Percentiles rank a stretch among this genome's conserved stretches.
Conservation (phyloP, 2,329 filamentous ascomycete genomes). For the Venturia nashicola region DNA sequence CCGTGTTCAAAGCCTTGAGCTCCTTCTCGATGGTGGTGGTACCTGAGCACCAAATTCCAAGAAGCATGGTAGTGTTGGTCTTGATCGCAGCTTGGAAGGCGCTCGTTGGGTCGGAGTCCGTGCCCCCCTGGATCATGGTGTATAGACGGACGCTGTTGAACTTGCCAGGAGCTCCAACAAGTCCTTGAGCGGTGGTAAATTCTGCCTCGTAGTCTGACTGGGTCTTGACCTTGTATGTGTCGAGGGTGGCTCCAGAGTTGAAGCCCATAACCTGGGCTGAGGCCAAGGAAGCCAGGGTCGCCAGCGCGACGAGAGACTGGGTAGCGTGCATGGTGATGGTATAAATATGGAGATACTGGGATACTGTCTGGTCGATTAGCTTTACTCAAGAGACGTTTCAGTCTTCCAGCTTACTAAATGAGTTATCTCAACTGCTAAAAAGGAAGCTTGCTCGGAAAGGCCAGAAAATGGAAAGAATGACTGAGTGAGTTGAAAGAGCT, state of each 20-base stretch:
- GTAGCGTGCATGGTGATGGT: constrained; percentile 1
- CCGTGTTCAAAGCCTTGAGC: constrained; percentile 20
- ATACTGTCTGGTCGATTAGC: background rate
- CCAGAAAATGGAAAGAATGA: background rate
- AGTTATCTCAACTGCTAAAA: background rate
- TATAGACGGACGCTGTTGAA: constrained; percentile 9
- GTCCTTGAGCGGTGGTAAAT: constrained; percentile 2
- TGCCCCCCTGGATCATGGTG: constrained; percentile 9
- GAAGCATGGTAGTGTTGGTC: constrained; percentile 23
- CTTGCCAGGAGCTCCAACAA: constrained; percentile 6
- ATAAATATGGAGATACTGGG: background rate
- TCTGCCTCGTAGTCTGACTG: constrained; percentile 7
- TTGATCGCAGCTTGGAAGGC: constrained; percentile 24
- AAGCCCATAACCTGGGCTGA: constrained; percentile 16
- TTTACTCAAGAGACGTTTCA: background rate
- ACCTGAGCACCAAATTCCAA: constrained; percentile 23
- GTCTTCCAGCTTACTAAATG: background rate
- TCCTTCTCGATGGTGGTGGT: constrained; percentile 20
- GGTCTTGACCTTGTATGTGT: constrained; percentile 12
- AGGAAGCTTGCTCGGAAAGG: background rate
- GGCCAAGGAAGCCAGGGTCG: background rate
- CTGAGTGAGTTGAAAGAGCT: background rate
- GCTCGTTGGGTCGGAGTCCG: background rate
- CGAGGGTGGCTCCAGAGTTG: constrained; percentile 22
- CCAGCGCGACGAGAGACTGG: background rate